Evolutionary conservation across 495 filamentous ascomycete genomes (phyloP), one percentile per base, ranked within the genome.

Genomic region (Lophiostoma macrostomum): DNA sequence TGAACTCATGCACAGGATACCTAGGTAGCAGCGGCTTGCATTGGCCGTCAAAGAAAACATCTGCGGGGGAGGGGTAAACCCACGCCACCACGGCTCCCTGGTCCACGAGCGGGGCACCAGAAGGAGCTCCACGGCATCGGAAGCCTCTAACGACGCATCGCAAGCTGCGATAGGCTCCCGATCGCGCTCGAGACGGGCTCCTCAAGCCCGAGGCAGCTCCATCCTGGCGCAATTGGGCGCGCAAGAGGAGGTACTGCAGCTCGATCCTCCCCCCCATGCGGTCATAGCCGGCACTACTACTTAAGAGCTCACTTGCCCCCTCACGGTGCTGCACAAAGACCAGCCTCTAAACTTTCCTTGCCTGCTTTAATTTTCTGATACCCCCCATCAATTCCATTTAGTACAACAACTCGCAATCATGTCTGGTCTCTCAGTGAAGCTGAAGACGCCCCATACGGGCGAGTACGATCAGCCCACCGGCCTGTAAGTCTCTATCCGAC

Each of bases 381-480:
- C 29, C 11, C 19, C 29, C 29, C 5, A 37, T 39, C 30, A 23
- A 48, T 50, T 59, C 35, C 24, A n/a, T 20, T 30, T n/a, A 10
- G 1, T 14, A 16, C 11, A 18, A 14, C 22, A 19, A 8, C 23
- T 20, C 14, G 25, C 30, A 38, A 55, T 2, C 31, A 61, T 61
- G 58, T 43, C 52, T 50, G 56, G 29, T 34, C 45, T 61, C 25
- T 76, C 72, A 19, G 62, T 72, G 16, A 72, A 80, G 46, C 73
- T 90, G 49, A 78, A 81, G 69, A 88, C 86, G 64, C 86, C 86
- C 39, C 53, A 74, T 53, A 77, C 80, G 54, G 85, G 85, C 73
- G 79, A 87, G 64, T 93, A 85, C 66, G 80, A 84, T 60, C 90
- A 95, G 74, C 90, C 90, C 22, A 86, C 84, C 19, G 90, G 90